These are phyloP conservation scores for Liquidambar formosana DNA, from an alignment of 164 flowering plant species.

Conservation along the genomic window DNA sequence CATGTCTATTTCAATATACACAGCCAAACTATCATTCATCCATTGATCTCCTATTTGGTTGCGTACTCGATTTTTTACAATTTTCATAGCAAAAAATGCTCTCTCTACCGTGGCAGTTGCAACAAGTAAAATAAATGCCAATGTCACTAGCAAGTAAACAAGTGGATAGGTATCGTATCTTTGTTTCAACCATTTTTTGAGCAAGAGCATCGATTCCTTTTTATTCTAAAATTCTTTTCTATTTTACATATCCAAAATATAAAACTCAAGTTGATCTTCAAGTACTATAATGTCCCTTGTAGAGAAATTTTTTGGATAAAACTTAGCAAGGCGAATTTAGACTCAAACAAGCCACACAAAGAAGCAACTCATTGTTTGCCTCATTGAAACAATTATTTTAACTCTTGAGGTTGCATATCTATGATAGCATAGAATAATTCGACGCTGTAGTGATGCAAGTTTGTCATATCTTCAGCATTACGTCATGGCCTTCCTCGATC, in stretches of 20 bases:
- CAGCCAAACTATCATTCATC: neutral
- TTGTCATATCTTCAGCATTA: neutral
- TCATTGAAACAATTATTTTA: conserved; percentile 21
- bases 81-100: neutral
- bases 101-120: conserved; percentile 1
- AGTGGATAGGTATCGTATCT: neutral
- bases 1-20: neutral
- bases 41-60: neutral
- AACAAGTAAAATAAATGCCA: neutral
- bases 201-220: conserved; percentile 15
- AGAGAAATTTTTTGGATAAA: conserved; percentile 22
- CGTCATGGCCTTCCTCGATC: neutral
- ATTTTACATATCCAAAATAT: conserved; percentile 6
- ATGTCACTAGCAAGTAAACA: neutral
- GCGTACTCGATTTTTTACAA: neutral
- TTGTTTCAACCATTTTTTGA: conserved; percentile 6
- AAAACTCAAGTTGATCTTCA: conserved; percentile 17
- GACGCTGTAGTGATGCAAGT: neutral
- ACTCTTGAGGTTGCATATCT: conserved; percentile 21
- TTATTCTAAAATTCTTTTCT: neutral
- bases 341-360: conserved; percentile 20
- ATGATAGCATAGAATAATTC: conserved; percentile 12
- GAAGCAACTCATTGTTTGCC: conserved; percentile 20
- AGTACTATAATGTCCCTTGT: neutral
- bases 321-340: conserved; percentile 12